Conservation (phyloP, 169 alveolate species). For the Plasmodium adleri region DNA sequence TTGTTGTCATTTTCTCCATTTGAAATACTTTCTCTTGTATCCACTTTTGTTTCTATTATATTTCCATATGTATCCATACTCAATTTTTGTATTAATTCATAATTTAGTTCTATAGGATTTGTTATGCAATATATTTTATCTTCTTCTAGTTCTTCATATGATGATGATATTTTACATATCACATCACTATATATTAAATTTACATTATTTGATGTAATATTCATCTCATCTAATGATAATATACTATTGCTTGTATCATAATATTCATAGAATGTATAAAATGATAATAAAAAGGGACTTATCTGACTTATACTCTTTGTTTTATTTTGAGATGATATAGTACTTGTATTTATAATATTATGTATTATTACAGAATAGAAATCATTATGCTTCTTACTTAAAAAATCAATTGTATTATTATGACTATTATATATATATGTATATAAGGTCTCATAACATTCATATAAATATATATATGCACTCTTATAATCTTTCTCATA, state of each 20-base stretch:
- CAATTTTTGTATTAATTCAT: slow-evolving; percentile 56
- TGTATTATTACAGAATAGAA: slow-evolving; percentile 48
- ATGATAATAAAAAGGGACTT: slow-evolving; percentile 80
- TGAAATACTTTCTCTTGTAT: background rate
- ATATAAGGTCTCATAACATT: slow-evolving; percentile 96
- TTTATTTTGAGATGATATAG: slow-evolving; percentile 62
- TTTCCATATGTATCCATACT: slow-evolving; percentile 73
- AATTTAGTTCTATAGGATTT: slow-evolving; percentile 67
- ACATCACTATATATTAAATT: slow-evolving; percentile 66
- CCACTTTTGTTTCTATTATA: slow-evolving; percentile 32
- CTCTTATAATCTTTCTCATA: slow-evolving; percentile 93
- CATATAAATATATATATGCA: slow-evolving; percentile 96
- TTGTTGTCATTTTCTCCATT: too few relatives aligned
- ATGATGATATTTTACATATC: slow-evolving; percentile 29
- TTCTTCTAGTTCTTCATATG: slow-evolving; percentile 55
- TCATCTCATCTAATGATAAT: slow-evolving; percentile 37
- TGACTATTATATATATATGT: slow-evolving; percentile 85
- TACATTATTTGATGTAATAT: slow-evolving; percentile 27
- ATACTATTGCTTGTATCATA: slow-evolving; percentile 72
- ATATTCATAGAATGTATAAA: slow-evolving; percentile 79
- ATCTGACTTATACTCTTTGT: slow-evolving; percentile 71
- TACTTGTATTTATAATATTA: slow-evolving; percentile 63
- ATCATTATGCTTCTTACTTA: slow-evolving; percentile 78
- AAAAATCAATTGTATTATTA: slow-evolving; percentile 81
- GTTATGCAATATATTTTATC: slow-evolving; percentile 50